Evolutionary conservation across 108 stramenopile genomes (phyloP).

Genomic region (Discostella stelligeroides): DNA sequence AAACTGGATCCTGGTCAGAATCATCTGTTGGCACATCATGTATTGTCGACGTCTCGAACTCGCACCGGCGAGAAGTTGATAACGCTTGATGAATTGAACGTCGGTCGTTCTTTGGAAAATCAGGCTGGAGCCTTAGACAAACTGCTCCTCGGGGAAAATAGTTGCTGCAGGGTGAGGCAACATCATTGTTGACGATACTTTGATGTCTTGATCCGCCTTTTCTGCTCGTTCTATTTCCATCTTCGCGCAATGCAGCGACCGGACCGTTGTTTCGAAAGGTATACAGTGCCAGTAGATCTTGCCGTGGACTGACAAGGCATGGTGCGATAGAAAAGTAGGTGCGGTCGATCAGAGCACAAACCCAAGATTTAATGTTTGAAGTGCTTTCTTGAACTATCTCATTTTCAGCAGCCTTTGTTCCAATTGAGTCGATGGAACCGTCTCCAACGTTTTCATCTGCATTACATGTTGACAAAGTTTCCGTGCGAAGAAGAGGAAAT

Average conservation of each 20-base stretch:
- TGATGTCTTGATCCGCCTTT: conserved; percentile 15
- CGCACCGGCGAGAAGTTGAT: conserved; percentile 37
- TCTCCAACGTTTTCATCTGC: background rate
- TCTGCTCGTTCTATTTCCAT: conserved; percentile 10
- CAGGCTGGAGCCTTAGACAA: conserved; percentile 53
- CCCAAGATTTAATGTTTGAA: conserved; percentile 34
- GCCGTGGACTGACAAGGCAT: conserved; percentile 44
- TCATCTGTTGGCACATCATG: conserved; percentile 23
- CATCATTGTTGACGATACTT: conserved; percentile 5
- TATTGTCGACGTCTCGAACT: conserved; percentile 66
- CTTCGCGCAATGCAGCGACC: background rate
- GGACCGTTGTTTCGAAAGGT: conserved; percentile 50
- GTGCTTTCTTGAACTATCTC: background rate
- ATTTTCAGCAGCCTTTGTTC: background rate
- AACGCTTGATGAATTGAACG: conserved; percentile 57
- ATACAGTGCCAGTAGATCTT: conserved; percentile 50
- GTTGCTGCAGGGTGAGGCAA: background rate
- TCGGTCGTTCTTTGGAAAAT: conserved; percentile 57
- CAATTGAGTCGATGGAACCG: background rate
- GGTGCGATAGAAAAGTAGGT: conserved; percentile 60
- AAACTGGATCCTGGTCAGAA: conserved; percentile 9
- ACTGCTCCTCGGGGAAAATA: conserved; percentile 20
- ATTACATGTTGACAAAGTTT: conserved; percentile 17
- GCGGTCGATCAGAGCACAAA: conserved; percentile 52
- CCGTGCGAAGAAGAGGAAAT: conserved; percentile 43